Evolutionary conservation across 108 stramenopile genomes (phyloP), one percentile per base, ranked within the genome.

Genomic region (Nannochloropsis granulata): DNA sequence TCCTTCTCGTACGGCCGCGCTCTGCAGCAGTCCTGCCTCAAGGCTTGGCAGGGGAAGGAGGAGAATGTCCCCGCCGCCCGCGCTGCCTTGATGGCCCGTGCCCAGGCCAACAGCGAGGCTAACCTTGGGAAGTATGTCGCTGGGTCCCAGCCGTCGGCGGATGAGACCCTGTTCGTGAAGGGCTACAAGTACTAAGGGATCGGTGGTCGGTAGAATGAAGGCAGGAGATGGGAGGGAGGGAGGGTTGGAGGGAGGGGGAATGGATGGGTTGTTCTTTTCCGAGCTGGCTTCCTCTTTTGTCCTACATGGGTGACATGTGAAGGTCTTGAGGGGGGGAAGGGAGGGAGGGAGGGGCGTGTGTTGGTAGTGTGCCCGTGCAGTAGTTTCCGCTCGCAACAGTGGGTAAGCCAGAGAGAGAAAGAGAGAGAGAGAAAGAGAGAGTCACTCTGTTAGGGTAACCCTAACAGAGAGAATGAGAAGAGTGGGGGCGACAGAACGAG

Each of bases 1-100:
- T 87, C 92, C 79, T 96, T 96, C 88, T 93, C 92, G 23, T 96
- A 94, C 91, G 93, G 93, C 81, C 93, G 93, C 43, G 95, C 95
- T 14, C 90, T 96, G 19, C 96, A 96, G 87, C 87, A 93, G 44
- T 94, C 95, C 13, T 87, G 93, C 82, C 88, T 96, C 45, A 87
- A 93, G 80, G 90, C 93, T 23, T 96, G 95, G 91, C 89, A 88
- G 80, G 94, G 93, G 34, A 91, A 90, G 85, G 43, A 79, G 34
- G 93, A 92, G 86, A 92, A 92, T 87, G 44, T 91, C 44, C 81
- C 16, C 21, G 91, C 87, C 34, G 93, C 92, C 16, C 92, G 92
- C 88, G 56, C 24, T n/a, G 89, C 86, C 14, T 86, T 93, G 82
- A 25, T 87, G 43, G 92, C 88, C 26, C 91, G 93, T 78, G 90